phyloP scores from a whole-genome alignment of 164 flowering plant species.

The Chimonanthus salicifolius region DNA sequence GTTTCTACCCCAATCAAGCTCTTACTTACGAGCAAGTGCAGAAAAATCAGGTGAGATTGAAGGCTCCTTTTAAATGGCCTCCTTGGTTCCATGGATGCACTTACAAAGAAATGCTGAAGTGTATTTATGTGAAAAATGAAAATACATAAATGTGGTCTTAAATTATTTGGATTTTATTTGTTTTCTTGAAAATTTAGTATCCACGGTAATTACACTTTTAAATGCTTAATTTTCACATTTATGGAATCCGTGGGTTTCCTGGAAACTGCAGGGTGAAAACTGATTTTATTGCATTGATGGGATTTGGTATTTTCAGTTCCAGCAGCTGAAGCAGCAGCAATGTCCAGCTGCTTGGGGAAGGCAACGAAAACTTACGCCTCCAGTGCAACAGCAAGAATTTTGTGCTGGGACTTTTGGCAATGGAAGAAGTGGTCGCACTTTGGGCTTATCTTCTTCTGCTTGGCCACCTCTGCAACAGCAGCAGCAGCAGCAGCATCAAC shows the following conservation, averaged over 20 bases:
- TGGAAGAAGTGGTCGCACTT: slow-evolving; percentile 17
- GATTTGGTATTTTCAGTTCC: slow-evolving; percentile 29
- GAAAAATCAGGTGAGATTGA: slow-evolving; percentile 26
- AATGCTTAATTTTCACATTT: no score
- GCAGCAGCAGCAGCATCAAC: slow-evolving; percentile 22
- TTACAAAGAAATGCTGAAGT: no score
- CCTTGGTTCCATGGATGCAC: background rate
- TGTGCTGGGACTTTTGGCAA: slow-evolving; percentile 5
- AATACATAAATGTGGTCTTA: no score
- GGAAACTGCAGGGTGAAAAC: background rate
- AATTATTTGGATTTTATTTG: no score
- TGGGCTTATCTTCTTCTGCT: slow-evolving; percentile 43
- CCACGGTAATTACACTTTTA: no score
- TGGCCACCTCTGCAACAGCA: slow-evolving; percentile 59
- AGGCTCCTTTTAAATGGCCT: background rate
- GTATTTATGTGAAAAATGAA: no score
- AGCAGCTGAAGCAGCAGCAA: slow-evolving; percentile 37
- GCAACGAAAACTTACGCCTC: slow-evolving; percentile 10
- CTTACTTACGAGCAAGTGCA: slow-evolving; percentile 39
- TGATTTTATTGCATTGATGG: background rate
- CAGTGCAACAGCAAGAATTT: slow-evolving; percentile 10
- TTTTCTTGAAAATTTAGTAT: no score
- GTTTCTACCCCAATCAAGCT: slow-evolving; percentile 19
- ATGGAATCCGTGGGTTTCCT: no score
- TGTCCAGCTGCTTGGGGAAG: slow-evolving; percentile 21